Percentiles rank a stretch among this genome's conserved stretches.
Evolutionary conservation across 371 early-diverging fungal genomes (phyloP).

Genomic region (Mucor piriformis): DNA sequence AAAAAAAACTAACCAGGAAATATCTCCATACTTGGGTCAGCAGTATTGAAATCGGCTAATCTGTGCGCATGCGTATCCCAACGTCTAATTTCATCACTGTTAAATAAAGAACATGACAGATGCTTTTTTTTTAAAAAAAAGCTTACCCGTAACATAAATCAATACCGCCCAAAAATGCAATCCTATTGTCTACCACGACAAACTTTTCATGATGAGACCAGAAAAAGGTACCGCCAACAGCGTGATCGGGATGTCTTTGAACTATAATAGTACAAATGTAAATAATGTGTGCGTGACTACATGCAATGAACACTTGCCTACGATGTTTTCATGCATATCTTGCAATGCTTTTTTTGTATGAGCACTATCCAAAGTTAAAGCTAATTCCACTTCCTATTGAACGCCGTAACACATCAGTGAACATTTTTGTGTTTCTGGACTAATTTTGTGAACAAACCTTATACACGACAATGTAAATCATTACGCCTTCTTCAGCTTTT

Average conservation of each 20-base stretch:
- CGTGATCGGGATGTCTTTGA: conserved; percentile 75
- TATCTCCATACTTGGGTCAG: conserved; percentile 35
- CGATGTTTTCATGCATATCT: conserved; percentile 76
- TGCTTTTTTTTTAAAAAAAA: not conserved
- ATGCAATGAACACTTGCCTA: conserved; percentile 40
- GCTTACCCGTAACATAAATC: conserved; percentile 76
- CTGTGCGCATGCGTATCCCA: conserved; percentile 71
- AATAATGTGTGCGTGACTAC: not conserved
- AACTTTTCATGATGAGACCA: conserved; percentile 88
- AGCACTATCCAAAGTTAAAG: conserved; percentile 77
- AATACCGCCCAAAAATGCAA: conserved; percentile 83
- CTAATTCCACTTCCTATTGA: conserved; percentile 72
- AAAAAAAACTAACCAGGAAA: conserved; percentile 46
- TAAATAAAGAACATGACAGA: no score
- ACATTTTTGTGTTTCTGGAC: not conserved
- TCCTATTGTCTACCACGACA: conserved; percentile 70
- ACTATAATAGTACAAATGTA: conserved; percentile 32
- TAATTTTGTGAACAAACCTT: conserved; percentile 54
- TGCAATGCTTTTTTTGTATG: conserved; percentile 80
- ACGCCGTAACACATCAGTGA: conserved; percentile 3
- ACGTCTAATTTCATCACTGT: no score
- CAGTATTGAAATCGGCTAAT: conserved; percentile 52
- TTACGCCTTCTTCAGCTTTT: conserved; percentile 89
- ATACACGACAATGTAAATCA: conserved; percentile 88
- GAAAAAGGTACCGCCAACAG: conserved; percentile 64